A percentile compares a stretch with the other conserved stretches of the same genome.
Evolutionary conservation across 2,329 filamentous ascomycete genomes (phyloP).

Genomic region (Fonsecaea multimorphosa): DNA sequence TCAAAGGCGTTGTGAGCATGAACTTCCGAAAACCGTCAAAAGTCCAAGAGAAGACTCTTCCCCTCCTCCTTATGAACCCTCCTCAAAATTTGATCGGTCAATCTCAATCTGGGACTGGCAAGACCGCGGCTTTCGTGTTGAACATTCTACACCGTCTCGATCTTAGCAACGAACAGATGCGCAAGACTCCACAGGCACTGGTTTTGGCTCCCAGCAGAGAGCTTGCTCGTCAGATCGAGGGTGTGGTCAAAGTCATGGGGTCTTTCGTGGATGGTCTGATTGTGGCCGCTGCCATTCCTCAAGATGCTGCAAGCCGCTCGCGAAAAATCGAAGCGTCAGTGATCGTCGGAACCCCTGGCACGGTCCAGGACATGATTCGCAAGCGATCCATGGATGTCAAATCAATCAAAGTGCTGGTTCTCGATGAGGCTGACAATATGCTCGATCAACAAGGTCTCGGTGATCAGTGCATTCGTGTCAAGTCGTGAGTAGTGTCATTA

Average conservation of each 20-base stretch:
- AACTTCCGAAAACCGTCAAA: constrained; percentile 96
- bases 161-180: constrained; percentile 65
- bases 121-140: constrained; percentile 94
- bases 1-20: constrained; percentile 78
- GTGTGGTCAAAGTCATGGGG: constrained; percentile 82
- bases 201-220: constrained; percentile 92
- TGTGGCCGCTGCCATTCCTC: constrained; percentile 82
- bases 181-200: constrained; percentile 74
- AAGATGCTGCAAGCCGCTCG: constrained; percentile 70
- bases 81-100: constrained; percentile 94
- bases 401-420: constrained; percentile 78
- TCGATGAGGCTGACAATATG: constrained; percentile 99
- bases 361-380: constrained; percentile 84
- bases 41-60: constrained; percentile 93
- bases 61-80: constrained; percentile 84
- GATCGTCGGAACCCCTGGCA: constrained; percentile 92
- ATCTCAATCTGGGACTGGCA: constrained; percentile 98
- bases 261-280: constrained; percentile 77
- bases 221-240: constrained; percentile 90
- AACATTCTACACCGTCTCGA: constrained; percentile 90
- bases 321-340: constrained; percentile 75
- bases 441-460: constrained; percentile 92
- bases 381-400: constrained; percentile 74
- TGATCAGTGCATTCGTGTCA: constrained; percentile 91
- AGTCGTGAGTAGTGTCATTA: constrained; percentile 64